Evolutionary conservation across 345 rosid species (phyloP).

Genomic region (Boechera retrofracta): DNA sequence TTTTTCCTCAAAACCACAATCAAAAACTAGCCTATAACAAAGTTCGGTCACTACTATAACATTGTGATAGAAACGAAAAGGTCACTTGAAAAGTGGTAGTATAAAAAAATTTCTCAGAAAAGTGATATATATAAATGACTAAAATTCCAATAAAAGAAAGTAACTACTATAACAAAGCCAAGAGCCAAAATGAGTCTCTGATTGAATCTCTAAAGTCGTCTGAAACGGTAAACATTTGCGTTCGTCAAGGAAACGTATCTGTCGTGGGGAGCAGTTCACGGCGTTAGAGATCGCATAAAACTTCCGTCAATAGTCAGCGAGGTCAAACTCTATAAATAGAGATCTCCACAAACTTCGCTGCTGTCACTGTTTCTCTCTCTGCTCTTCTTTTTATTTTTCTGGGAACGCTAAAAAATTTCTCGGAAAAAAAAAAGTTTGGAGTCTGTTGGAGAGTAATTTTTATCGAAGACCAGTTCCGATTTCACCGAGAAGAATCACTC

Average conservation of each 20-base stretch:
- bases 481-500: neutral
- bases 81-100: too few relatives aligned
- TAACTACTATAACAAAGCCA: neutral
- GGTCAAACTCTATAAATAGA: conserved; percentile 26
- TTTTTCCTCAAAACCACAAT: too few relatives aligned
- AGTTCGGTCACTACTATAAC: too few relatives aligned
- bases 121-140: too few relatives aligned
- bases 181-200: neutral
- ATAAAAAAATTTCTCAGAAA: too few relatives aligned
- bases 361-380: conserved; percentile 27
- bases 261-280: conserved; percentile 39
- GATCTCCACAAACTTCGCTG: conserved; percentile 13
- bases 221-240: conserved; percentile 30
- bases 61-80: too few relatives aligned
- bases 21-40: too few relatives aligned
- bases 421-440: neutral
- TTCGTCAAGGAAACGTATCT: conserved; percentile 35
- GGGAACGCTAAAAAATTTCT: conserved; percentile 17
- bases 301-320: conserved; percentile 34
- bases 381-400: neutral
- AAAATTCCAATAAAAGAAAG: too few relatives aligned
- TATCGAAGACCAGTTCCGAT: neutral
- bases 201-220: neutral
- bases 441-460: conserved; percentile 23
- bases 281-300: conserved; percentile 27